Conservation (phyloP, 257 asterid species). For the Solanum tarapatanum region DNA sequence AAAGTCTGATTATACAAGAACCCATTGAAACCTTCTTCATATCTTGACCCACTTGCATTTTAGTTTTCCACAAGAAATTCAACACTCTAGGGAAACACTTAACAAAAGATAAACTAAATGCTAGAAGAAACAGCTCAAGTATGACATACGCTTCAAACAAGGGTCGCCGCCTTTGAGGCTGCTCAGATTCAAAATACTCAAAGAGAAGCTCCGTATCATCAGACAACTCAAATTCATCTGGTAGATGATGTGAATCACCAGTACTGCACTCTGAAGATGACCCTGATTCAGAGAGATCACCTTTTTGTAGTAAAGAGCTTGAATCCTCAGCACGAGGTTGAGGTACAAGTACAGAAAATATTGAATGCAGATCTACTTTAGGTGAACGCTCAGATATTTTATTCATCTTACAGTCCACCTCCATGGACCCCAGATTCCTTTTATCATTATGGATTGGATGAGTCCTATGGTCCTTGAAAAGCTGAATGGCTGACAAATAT, state of each 20-base stretch:
- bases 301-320: neutral
- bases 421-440: neutral
- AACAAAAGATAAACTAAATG: neutral
- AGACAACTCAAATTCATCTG: neutral
- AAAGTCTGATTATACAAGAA: neutral
- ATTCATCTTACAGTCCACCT: neutral
- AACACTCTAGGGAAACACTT: neutral
- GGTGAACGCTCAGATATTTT: neutral
- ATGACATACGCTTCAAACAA: conserved; percentile 15
- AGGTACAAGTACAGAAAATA: conserved; percentile 9
- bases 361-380: neutral
- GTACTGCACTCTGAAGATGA: conserved; percentile 4
- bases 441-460: neutral
- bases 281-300: neutral
- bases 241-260: neutral
- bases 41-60: neutral
- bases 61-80: neutral
- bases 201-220: conserved; percentile 16
- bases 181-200: conserved; percentile 19
- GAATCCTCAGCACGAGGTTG: neutral
- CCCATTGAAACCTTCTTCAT: neutral
- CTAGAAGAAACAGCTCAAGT: neutral
- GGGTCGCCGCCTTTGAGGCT: conserved; percentile 20
- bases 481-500: conserved; percentile 22
- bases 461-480: conserved; percentile 6